Evolutionary conservation across 1,139 yeast species (phyloP).

Genomic region (Geotrichum reessii): DNA sequence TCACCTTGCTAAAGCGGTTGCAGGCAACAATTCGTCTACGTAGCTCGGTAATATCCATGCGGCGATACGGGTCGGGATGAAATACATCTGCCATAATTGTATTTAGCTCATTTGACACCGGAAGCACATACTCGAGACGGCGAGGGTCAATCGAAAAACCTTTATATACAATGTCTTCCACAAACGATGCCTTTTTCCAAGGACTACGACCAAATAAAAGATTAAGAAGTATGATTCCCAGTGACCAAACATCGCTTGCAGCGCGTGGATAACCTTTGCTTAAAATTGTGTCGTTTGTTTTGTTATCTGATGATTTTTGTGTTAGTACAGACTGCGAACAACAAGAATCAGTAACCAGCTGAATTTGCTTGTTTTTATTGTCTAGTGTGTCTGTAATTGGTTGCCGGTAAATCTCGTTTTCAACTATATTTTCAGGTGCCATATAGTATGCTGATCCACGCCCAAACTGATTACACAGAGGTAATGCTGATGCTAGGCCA

Average conservation of each 20-base stretch:
- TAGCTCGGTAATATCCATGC: slow-evolving; percentile 8
- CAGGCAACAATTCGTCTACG: slow-evolving; percentile 1
- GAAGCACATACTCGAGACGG: slow-evolving; percentile 9
- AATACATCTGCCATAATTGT: slow-evolving; percentile 11
- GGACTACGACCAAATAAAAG: slow-evolving; percentile 85
- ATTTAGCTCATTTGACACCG: slow-evolving; percentile 11
- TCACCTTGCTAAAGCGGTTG: neutral
- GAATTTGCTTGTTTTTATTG: neutral
- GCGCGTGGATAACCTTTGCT: slow-evolving; percentile 16
- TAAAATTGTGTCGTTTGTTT: neutral
- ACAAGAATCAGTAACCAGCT: neutral
- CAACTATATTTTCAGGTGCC: slow-evolving; percentile 62
- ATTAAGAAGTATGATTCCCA: slow-evolving; percentile 75
- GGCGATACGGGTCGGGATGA: slow-evolving; percentile 16
- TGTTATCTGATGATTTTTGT: slow-evolving; percentile 1
- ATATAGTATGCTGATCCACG: slow-evolving; percentile 86
- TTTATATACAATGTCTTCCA: slow-evolving; percentile 7
- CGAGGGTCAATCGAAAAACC: slow-evolving; percentile 6
- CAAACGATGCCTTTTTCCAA: slow-evolving; percentile 51
- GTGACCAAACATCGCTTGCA: slow-evolving; percentile 68
- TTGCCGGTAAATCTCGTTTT: slow-evolving; percentile 1
- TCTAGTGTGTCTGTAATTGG: slow-evolving; percentile 2
- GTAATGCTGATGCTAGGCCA: slow-evolving; percentile 54
- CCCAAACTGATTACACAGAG: slow-evolving; percentile 51
- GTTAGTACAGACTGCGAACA: neutral